Conservation (phyloP, 2,329 filamentous ascomycete genomes). For the Scytalidium sp. region DNA sequence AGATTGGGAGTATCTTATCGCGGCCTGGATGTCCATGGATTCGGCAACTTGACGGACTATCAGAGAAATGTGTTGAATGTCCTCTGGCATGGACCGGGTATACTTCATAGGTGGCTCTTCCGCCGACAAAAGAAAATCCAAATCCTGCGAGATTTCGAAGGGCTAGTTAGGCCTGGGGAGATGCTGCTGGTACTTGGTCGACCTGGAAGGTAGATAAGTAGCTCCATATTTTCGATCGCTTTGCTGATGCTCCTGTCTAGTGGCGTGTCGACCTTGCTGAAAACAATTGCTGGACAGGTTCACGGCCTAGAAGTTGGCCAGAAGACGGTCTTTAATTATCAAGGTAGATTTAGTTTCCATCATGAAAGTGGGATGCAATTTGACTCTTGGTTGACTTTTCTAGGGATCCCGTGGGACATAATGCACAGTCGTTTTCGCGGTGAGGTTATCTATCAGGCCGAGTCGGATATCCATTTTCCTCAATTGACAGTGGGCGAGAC, state of each 20-base stretch:
- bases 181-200: constrained; percentile 66
- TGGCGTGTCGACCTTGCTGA: constrained; percentile 58
- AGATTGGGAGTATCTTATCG: constrained; percentile 64
- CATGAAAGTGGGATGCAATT: too few relatives aligned
- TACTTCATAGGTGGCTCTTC: constrained; percentile 46
- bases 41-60: constrained; percentile 65
- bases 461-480: constrained; percentile 70
- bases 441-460: constrained; percentile 55
- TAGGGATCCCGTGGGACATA: background rate
- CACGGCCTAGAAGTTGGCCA: constrained; percentile 47
- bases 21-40: constrained; percentile 67
- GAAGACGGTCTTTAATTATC: constrained; percentile 50
- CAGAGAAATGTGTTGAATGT: constrained; percentile 64
- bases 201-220: too few relatives aligned
- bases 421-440: constrained; percentile 50
- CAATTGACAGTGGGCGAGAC: constrained; percentile 71
- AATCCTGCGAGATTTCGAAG: constrained; percentile 63
- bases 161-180: constrained; percentile 60
- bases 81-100: constrained; percentile 44
- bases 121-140: constrained; percentile 45
- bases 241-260: too few relatives aligned
- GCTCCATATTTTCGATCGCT: too few relatives aligned
- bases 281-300: constrained; percentile 51
- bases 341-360: too few relatives aligned
- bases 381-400: background rate